phyloP scores from a whole-genome alignment of 2,329 filamentous ascomycete species.

The Phyllosticta citribraziliensis region DNA sequence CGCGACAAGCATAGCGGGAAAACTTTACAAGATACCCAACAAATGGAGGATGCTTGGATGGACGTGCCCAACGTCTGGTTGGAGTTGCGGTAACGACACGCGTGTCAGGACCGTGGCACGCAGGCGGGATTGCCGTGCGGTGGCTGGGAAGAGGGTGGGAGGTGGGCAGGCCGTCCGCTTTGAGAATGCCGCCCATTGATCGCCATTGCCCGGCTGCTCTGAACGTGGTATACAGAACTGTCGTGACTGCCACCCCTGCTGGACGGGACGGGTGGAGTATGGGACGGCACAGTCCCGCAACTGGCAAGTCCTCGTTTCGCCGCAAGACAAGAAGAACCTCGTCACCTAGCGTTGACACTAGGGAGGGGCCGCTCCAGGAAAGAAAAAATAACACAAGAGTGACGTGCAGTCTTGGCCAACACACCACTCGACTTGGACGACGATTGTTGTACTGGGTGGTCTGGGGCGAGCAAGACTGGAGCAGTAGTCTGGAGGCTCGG shows the following conservation, averaged over 20 bases:
- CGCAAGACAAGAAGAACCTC: not conserved
- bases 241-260: not conserved
- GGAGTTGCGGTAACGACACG: not conserved
- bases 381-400: not conserved
- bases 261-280: not conserved
- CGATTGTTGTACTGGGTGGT: not conserved
- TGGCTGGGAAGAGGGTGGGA: not conserved
- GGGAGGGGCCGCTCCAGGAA: not conserved
- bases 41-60: not conserved
- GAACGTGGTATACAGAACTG: not conserved
- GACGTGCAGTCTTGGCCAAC: not conserved
- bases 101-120: not conserved
- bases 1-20: not conserved
- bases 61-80: not conserved
- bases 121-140: not conserved
- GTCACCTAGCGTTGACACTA: not conserved
- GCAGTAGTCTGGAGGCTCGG: not conserved
- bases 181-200: not conserved
- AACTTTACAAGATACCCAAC: not conserved
- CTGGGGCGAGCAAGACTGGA: not conserved
- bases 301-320: not conserved
- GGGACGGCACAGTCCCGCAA: not conserved
- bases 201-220: not conserved
- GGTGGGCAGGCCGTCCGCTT: not conserved
- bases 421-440: not conserved